Base-by-base conservation (phyloP, 352 stramenopile species). In the Saprolegnia parasitica region DNA sequence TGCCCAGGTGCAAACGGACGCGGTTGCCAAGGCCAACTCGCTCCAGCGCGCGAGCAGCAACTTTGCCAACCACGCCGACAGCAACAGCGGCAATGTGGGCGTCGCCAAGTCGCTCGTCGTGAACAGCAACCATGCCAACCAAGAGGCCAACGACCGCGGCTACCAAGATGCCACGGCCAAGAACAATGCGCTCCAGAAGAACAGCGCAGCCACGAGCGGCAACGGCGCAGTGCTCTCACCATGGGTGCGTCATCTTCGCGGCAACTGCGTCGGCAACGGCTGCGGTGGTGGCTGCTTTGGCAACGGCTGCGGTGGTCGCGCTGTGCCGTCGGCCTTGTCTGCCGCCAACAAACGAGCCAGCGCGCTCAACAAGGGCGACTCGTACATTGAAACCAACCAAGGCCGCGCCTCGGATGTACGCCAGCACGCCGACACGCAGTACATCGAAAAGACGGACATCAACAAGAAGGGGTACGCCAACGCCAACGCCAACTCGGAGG, bases 21-120 rank as follows among this genome's bases (percentile, higher is more conserved):
- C 37, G 0, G 35, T n/a, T 0, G 57, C 26, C 57, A 65, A 65
- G 40, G 57, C 37, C 11, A 65, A 65, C 57, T 9, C 35, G 4
- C 24, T 47, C 9, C 32, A 65, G 21, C 11, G 9, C 16, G 57
- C 57, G 2, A 35, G 13, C 57, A 65, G 40, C 57, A 29, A 65
- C 40, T 65, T 65, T 35, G 15, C 18, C 29, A 65, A 65, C 57
- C 57, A 65, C 40, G 32, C 47, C 57, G 57, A 49, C 35, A 65
- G 57, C 57, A 65, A 42, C 57, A 39, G 24, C 29, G 57, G 57
- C 57, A 65, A 65, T 32, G n/a, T n/a, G n/a, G n/a, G n/a, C n/a
- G 21, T 65, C 20, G 24, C 20, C 18, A 39, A 65, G 47, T n/a
- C 15, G 26, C 8, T 65, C 20, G 35, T 65, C 8, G 23, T 65